Conservation (phyloP, 179 eudicot species). For the Beta corolliflora region DNA sequence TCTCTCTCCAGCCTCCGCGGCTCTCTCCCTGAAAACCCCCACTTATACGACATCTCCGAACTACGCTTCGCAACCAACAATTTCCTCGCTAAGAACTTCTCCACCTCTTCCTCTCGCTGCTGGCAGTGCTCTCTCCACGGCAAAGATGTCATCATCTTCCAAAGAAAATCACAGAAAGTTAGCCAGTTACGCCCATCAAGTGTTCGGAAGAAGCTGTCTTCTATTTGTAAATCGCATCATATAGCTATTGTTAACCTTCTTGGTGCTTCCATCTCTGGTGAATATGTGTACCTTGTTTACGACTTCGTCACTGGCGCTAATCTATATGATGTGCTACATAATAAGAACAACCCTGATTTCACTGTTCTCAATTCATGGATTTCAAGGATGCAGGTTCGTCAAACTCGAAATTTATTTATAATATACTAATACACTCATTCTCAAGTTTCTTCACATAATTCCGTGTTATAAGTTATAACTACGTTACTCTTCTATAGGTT, state of each 20-base stretch:
- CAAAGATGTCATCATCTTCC: slow-evolving; percentile 60
- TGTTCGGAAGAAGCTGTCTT: slow-evolving; percentile 36
- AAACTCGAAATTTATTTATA: too few relatives aligned
- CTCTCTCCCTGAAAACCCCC: slow-evolving; percentile 60
- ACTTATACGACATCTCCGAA: slow-evolving; percentile 58
- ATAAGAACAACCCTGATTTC: slow-evolving; percentile 47
- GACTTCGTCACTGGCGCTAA: slow-evolving; percentile 50
- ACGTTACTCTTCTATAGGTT: slow-evolving; percentile 32
- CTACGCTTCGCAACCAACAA: slow-evolving; percentile 68
- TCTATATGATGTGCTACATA: slow-evolving; percentile 45
- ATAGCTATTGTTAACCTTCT: slow-evolving; percentile 52
- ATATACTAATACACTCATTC: too few relatives aligned
- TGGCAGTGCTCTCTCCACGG: slow-evolving; percentile 57
- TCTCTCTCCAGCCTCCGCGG: slow-evolving; percentile 61
- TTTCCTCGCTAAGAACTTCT: slow-evolving; percentile 49
- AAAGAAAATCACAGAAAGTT: slow-evolving; percentile 45
- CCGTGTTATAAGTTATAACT: too few relatives aligned
- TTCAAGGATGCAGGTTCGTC: slow-evolving; percentile 51
- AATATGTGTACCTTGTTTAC: slow-evolving; percentile 55
- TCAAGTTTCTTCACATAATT: too few relatives aligned
- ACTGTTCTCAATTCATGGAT: slow-evolving; percentile 67
- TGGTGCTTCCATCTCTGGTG: slow-evolving; percentile 60
- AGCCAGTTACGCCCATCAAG: not conserved
- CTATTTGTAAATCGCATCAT: slow-evolving; percentile 53
- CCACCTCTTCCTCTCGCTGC: slow-evolving; percentile 45